Evolutionary conservation across 441 rosid genomes (phyloP), one percentile per base, ranked within the genome.

Genomic region (Viola pubescens): DNA sequence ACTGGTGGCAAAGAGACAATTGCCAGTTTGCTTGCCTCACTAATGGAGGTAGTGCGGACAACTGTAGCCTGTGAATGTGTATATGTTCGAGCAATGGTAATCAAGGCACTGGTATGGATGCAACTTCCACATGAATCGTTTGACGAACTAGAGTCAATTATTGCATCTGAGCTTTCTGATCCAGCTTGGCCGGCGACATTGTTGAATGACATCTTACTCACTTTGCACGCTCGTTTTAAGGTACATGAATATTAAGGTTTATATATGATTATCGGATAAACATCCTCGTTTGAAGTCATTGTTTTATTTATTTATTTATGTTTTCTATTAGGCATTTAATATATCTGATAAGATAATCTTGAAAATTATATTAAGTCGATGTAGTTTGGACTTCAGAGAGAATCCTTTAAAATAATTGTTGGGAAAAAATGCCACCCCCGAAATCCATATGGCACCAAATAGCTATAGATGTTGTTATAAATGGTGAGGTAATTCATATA

Each of bases 31-130:
- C 69, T 94, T 67, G 98, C 98, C 73, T 89, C 98, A 44, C 68
- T 95, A 67, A 83, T 91, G 99, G 99, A 94, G 84, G 97, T 94
- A 34, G 99, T 94, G 59, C 85, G 99, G 62, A 95, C 99, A 70
- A 95, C 99, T 65, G 97, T 95, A 56, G 99, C 99, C 61, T 95
- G 99, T 46, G 99, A 94, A 76, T 94, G 99, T 66, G 98, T 94
- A 60, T 94, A 87, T 82, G 90, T 94, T 72, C 89, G 98, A 67
- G 97, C 89, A 56, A 89, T 94, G 97, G 98, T 94, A 62, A 83
- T 94, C 77, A 94, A 94, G 82, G 98, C 97, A 71, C 78, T 94
- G 87, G 91, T 94, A 75, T 94, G 99, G 99, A 94, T 94, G 98
- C 99, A 94, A 84, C 86, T 90, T 74, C 95, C 98, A 8, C 78